Conservation (phyloP, 192 early-diverging fungal species). For the Spizellomyces punctatus region DNA sequence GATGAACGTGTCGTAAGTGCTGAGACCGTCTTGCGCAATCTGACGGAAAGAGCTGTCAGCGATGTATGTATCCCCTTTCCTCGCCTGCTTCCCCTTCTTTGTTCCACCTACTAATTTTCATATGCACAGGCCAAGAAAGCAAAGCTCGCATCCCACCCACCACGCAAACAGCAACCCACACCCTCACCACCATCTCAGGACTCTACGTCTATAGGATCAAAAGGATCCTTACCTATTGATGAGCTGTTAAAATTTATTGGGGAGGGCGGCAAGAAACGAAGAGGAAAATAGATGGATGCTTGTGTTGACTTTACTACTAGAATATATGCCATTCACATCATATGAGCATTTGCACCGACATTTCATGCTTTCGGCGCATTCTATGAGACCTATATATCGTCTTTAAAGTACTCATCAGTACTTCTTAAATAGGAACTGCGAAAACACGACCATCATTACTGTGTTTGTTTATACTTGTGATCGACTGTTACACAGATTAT, state of each 20-base stretch:
- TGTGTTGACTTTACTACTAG: too few relatives aligned
- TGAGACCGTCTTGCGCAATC: constrained; percentile 10
- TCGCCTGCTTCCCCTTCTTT: background rate
- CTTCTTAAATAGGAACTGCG: too few relatives aligned
- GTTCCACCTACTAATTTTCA: background rate
- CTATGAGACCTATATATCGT: too few relatives aligned
- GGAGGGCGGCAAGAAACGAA: constrained; percentile 1
- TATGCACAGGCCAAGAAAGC: constrained; percentile 6
- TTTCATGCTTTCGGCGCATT: too few relatives aligned
- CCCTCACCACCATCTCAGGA: constrained; percentile 34
- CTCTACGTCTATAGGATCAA: constrained; percentile 36
- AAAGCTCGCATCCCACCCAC: constrained; percentile 13
- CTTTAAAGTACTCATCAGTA: too few relatives aligned
- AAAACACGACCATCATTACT: too few relatives aligned
- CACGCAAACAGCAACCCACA: constrained; percentile 8
- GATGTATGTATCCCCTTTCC: constrained; percentile 3
- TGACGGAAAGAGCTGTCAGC: constrained; percentile 23
- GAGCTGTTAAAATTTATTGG: constrained; percentile 70
- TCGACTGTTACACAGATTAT: too few relatives aligned
- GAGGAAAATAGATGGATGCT: background rate
- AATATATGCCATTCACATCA: too few relatives aligned
- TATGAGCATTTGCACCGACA: too few relatives aligned
- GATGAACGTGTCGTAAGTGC: constrained; percentile 66
- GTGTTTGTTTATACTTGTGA: too few relatives aligned
- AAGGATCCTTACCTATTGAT: constrained; percentile 75